Evolutionary conservation across 2,329 filamentous ascomycete species (phyloP), one percentile per base, ranked within the genome.

Genomic region (Colletotrichum scovillei): DNA sequence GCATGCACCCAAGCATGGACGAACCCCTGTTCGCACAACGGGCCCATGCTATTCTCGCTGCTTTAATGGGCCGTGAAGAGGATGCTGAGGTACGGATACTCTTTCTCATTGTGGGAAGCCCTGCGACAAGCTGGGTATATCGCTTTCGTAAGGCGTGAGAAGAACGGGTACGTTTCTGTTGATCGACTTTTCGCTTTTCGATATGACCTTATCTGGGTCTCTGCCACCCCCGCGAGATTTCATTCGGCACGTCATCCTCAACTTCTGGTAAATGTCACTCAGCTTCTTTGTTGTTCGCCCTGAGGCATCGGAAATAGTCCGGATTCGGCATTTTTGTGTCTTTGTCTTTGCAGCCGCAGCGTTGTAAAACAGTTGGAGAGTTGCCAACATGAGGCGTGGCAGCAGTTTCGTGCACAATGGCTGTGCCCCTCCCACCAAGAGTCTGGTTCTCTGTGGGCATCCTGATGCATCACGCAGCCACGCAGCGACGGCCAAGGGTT

Each of bases 11-110:
- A 30, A 65, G 49, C 60, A 49, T 56, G 35, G 35, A 52, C 35
- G 35, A 52, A 56, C 60, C 67, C 70, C 56, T 73, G 60, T 52
- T 65, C 22, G 16, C 60, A 67, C 66, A 60, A 66, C 70, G 19
- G 60, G 38, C 30, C 67, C 16, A 49, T 4, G 32, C 24, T 14
- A 35, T 30, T 19, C 24, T 38, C 60, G 70, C 70, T 53, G 67
- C 67, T 70, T 73, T 73, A 60, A 35, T n/a, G 19, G n/a, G 42
- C 42, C 4, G 16, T 16, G 38, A 42, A 16, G 9, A n/a, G 42
- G 42, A n/a, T 19, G 8, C 19, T 22, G 6, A 24, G 19, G 24
- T 7, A 35, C 3, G n/a, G 32, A n/a, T n/a, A 53, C 26, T 35
- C 26, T 55, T 72, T 30, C 58, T 64, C 38, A 9, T 58, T 49